Conservation (phyloP, 2,329 filamentous ascomycete species). For the Raffaelea ambrosiae region DNA sequence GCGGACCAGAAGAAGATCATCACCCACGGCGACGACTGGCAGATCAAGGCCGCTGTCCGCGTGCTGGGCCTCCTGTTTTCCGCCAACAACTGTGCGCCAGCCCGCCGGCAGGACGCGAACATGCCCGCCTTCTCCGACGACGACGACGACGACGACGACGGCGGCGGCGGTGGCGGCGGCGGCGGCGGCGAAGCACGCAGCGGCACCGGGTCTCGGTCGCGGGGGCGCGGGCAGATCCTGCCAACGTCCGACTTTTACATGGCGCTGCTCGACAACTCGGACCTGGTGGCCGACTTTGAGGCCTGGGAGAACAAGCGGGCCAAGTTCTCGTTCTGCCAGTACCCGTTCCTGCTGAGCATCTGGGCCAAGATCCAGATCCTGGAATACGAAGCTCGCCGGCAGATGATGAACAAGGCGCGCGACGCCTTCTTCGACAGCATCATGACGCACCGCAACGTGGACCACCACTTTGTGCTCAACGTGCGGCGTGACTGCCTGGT, state of each 20-base stretch:
- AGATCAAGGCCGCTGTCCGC: slow-evolving; percentile 70
- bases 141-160: neutral
- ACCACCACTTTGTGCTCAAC: slow-evolving; percentile 68
- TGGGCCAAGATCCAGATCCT: slow-evolving; percentile 87
- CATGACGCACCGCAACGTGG: slow-evolving; percentile 62
- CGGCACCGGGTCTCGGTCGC: slow-evolving; percentile 31
- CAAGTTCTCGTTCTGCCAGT: slow-evolving; percentile 84
- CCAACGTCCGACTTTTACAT: slow-evolving; percentile 84
- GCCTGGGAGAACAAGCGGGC: slow-evolving; percentile 68
- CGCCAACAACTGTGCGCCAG: slow-evolving; percentile 57
- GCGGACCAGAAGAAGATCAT: slow-evolving; percentile 44
- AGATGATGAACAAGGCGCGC: slow-evolving; percentile 82
- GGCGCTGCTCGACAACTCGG: slow-evolving; percentile 75
- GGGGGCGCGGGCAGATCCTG: slow-evolving; percentile 55
- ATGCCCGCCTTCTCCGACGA: neutral
- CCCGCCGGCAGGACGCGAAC: slow-evolving; percentile 18
- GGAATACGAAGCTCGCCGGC: slow-evolving; percentile 76
- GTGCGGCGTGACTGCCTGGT: slow-evolving; percentile 79
- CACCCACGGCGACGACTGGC: slow-evolving; percentile 78
- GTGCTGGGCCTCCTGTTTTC: slow-evolving; percentile 75
- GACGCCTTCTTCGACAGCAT: slow-evolving; percentile 91
- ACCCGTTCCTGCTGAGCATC: slow-evolving; percentile 84
- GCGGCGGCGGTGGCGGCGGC: no score
- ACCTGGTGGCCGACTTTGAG: slow-evolving; percentile 79
- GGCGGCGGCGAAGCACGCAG: neutral